Conservation (phyloP, 2,329 filamentous ascomycete genomes). For the Penicillium janthinellum region DNA sequence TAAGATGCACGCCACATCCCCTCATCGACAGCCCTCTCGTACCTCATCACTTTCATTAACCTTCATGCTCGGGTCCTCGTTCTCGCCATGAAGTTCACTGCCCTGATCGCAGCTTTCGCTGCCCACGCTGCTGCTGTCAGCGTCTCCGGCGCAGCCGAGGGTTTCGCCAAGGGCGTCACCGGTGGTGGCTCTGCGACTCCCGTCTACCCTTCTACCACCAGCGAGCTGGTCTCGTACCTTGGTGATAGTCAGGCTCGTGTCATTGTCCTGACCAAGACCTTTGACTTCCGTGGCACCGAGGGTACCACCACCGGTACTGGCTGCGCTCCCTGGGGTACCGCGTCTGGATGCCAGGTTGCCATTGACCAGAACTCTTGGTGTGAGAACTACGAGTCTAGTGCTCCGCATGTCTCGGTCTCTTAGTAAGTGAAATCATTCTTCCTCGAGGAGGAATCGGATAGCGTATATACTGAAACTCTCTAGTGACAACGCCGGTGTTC, state of each 20-base stretch:
- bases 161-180: constrained; percentile 58
- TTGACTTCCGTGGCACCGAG: constrained; percentile 55
- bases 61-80: constrained; percentile 4
- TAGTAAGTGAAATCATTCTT: constrained; percentile 26
- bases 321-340: constrained; percentile 62
- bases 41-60: background rate
- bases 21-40: background rate
- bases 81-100: constrained; percentile 22
- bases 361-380: constrained; percentile 65
- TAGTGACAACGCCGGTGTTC: constrained; percentile 54
- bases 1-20: constrained; percentile 2
- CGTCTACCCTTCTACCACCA: constrained; percentile 57
- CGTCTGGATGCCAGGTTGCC: constrained; percentile 57
- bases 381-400: constrained; percentile 59
- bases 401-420: constrained; percentile 48
- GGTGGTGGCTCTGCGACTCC: constrained; percentile 60
- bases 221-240: constrained; percentile 62
- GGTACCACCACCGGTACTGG: constrained; percentile 54
- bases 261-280: constrained; percentile 51
- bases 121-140: constrained; percentile 25
- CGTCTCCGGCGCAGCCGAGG: constrained; percentile 44
- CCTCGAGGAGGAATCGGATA: background rate
- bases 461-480: background rate
- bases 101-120: constrained; percentile 23
- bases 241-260: constrained; percentile 56